phyloP scores from a whole-genome alignment of 2,329 filamentous ascomycete genomes.

The Ploettnerulaceae sp. region DNA sequence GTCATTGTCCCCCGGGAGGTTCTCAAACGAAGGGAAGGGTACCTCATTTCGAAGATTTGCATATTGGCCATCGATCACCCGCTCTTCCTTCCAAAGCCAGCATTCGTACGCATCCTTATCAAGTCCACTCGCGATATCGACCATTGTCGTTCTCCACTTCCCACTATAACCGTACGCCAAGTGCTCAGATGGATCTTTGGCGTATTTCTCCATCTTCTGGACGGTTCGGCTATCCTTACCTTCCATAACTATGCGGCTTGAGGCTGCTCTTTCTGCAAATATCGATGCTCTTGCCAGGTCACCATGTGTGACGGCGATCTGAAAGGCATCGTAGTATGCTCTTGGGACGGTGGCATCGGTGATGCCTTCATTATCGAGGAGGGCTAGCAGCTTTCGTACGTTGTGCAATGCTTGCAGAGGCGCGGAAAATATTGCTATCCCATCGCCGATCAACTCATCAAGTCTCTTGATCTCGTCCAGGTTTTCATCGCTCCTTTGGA shows the following conservation, averaged over 20 bases:
- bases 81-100: background rate
- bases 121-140: conserved; percentile 16
- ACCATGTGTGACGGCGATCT: background rate
- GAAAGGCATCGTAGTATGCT: background rate
- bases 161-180: conserved; percentile 11
- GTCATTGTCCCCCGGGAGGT: conserved; percentile 18
- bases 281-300: conserved; percentile 8
- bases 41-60: conserved; percentile 15
- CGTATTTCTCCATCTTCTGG: conserved; percentile 11
- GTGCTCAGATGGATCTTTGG: conserved; percentile 20
- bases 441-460: background rate
- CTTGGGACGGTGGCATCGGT: background rate
- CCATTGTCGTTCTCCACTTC: conserved; percentile 19
- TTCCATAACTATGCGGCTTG: conserved; percentile 8
- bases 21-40: conserved; percentile 24
- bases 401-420: background rate
- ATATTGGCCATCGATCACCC: conserved; percentile 6
- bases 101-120: conserved; percentile 16
- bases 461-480: background rate
- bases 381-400: background rate
- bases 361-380: background rate
- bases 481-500: background rate
- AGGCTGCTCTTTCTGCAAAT: conserved; percentile 26
- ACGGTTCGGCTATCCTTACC: conserved; percentile 17
- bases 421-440: background rate